Conservation (phyloP, 2,329 filamentous ascomycete genomes). For the Neonectria hederae region DNA sequence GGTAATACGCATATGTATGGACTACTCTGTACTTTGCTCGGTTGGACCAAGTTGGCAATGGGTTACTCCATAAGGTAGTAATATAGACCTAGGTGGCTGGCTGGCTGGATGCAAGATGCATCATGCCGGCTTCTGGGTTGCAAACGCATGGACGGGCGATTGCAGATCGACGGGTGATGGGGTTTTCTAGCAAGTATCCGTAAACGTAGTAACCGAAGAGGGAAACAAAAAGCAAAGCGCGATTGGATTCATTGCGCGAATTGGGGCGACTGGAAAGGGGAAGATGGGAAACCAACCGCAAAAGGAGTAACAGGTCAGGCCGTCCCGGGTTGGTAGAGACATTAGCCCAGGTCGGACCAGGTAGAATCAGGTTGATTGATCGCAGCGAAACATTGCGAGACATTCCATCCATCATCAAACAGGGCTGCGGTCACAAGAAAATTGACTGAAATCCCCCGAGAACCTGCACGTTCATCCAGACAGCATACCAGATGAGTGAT, state of each 20-base stretch:
- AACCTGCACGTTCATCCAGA: conserved; percentile 14
- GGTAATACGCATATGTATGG: not conserved
- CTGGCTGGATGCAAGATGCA: conserved; percentile 12
- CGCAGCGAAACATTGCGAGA: conserved; percentile 15
- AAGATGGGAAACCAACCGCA: not conserved
- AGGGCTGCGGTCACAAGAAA: conserved; percentile 1
- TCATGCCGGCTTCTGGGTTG: conserved; percentile 6
- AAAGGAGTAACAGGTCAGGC: conserved; percentile 1
- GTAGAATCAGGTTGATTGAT: not conserved
- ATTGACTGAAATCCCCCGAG: conserved; percentile 10
- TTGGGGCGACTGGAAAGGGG: not conserved
- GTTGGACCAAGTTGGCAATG: not conserved
- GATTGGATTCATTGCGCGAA: not conserved
- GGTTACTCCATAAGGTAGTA: not conserved
- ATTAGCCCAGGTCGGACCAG: conserved; percentile 10
- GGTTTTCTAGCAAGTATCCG: not conserved
- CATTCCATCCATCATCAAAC: not conserved
- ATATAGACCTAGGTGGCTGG: not conserved
- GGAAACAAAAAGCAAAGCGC: conserved; percentile 2
- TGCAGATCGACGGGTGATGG: conserved; percentile 25
- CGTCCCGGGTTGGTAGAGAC: not conserved
- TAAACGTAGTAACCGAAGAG: not conserved
- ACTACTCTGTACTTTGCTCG: not conserved
- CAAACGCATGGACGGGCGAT: conserved; percentile 22
- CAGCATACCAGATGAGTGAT: conserved; percentile 3